Percentiles rank a stretch among this genome's conserved stretches.
Evolutionary conservation across 495 filamentous ascomycete genomes (phyloP).

Genomic region (Clavariopsis aquatica): DNA sequence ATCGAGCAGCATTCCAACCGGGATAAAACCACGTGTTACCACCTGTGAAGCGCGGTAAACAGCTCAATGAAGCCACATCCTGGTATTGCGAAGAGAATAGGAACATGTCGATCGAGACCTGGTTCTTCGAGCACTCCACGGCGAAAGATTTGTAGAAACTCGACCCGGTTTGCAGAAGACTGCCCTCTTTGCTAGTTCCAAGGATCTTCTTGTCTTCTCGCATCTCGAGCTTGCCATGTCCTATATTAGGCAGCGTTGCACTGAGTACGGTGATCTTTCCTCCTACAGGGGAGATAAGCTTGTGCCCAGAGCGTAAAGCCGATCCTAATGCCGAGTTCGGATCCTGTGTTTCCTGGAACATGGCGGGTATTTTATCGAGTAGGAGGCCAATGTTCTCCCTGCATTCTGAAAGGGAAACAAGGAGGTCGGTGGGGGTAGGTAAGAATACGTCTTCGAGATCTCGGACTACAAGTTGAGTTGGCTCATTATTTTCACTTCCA

Average conservation of each 20-base stretch:
- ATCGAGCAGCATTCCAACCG: slow-evolving; percentile 90
- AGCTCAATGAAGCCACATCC: slow-evolving; percentile 93
- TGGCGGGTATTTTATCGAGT: slow-evolving; percentile 85
- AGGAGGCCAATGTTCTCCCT: slow-evolving; percentile 87
- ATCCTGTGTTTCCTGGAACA: slow-evolving; percentile 94
- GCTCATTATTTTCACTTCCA: slow-evolving; percentile 75
- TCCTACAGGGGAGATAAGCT: slow-evolving; percentile 87
- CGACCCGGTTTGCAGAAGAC: slow-evolving; percentile 83
- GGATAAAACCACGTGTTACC: slow-evolving; percentile 99
- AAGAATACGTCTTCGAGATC: slow-evolving; percentile 97
- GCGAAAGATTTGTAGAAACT: slow-evolving; percentile 99
- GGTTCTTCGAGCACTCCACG: slow-evolving; percentile 97
- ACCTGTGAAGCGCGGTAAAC: slow-evolving; percentile 91
- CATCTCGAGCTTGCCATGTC: slow-evolving; percentile 86
- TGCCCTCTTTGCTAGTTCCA: slow-evolving; percentile 87
- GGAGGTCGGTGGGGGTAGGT: slow-evolving; percentile 86
- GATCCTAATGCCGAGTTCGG: slow-evolving; percentile 87
- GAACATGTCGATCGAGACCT: slow-evolving; percentile 99
- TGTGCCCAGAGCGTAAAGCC: slow-evolving; percentile 88
- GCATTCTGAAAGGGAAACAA: slow-evolving; percentile 87
- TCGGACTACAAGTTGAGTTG: slow-evolving; percentile 90
- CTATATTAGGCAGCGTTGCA: slow-evolving; percentile 86
- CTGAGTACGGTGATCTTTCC: slow-evolving; percentile 92
- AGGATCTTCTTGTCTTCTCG: slow-evolving; percentile 96
- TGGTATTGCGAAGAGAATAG: slow-evolving; percentile 92